phyloP scores from a whole-genome alignment of 768 basidiomycete species.

The Boletus reticuloceps region DNA sequence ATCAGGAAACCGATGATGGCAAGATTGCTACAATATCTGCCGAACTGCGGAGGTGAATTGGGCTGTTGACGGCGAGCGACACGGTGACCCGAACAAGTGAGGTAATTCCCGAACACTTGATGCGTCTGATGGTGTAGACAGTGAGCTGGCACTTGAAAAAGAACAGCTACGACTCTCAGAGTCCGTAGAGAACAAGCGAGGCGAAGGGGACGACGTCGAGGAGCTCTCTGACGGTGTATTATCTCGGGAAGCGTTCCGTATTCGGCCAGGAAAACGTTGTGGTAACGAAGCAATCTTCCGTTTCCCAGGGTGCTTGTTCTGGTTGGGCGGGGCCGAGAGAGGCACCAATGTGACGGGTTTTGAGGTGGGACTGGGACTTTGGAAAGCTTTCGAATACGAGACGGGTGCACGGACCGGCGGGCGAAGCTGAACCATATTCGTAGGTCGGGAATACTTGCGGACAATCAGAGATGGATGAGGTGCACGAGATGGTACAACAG shows the following conservation, averaged over 20 bases:
- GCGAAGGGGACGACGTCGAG: conserved; percentile 2
- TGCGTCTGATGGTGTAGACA: conserved; percentile 1
- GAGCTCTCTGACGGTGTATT: conserved; percentile 7
- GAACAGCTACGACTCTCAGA: not conserved
- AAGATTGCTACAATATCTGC: not conserved
- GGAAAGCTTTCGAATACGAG: not conserved
- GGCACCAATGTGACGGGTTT: conserved; percentile 12
- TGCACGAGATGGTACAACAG: conserved; percentile 12
- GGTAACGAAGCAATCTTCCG: conserved; percentile 10
- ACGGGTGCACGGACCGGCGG: not conserved
- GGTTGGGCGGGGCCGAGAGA: not conserved
- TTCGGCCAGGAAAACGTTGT: not conserved
- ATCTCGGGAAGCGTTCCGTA: not conserved
- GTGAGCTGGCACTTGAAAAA: not conserved
- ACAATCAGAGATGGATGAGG: conserved; percentile 16
- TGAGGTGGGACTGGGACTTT: not conserved
- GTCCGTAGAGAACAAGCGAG: conserved; percentile 1
- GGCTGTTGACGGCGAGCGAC: not conserved
- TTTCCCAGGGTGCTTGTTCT: not conserved
- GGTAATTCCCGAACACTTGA: not conserved
- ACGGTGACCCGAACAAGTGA: not conserved
- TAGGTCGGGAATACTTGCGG: not conserved
- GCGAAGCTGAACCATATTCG: not conserved
- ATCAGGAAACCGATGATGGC: not conserved
- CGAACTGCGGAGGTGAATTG: not conserved